phyloP scores from a whole-genome alignment of 2,329 filamentous ascomycete genomes.

The Exophiala sp. region DNA sequence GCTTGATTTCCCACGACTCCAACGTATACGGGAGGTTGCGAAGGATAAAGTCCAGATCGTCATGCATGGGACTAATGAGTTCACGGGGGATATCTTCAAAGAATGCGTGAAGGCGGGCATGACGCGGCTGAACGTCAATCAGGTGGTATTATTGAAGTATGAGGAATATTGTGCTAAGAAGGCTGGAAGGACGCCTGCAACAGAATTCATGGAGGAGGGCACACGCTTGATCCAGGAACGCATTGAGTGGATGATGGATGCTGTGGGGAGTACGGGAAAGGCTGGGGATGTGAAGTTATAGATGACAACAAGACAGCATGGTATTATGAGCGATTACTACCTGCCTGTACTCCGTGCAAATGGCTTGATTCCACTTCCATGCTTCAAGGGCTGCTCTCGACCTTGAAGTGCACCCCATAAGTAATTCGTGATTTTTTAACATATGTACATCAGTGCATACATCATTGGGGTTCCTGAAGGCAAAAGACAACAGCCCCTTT shows the following conservation, averaged over 20 bases:
- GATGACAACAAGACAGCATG: neutral
- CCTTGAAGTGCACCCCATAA: too few relatives aligned
- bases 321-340: too few relatives aligned
- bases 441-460: neutral
- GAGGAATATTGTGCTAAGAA: constrained; percentile 48
- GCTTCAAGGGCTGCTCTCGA: too few relatives aligned
- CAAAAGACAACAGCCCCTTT: neutral
- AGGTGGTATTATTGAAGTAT: constrained; percentile 48
- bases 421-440: too few relatives aligned
- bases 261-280: constrained; percentile 40
- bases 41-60: constrained; percentile 51
- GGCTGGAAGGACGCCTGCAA: constrained; percentile 52
- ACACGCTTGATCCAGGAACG: constrained; percentile 54
- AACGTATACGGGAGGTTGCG: constrained; percentile 48
- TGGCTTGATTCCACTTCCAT: too few relatives aligned
- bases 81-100: constrained; percentile 52
- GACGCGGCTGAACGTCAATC: constrained; percentile 58
- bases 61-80: constrained; percentile 58
- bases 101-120: constrained; percentile 55
- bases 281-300: constrained; percentile 25
- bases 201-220: constrained; percentile 53
- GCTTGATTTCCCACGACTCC: constrained; percentile 41
- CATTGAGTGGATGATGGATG: constrained; percentile 57
- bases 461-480: neutral
- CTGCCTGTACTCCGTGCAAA: too few relatives aligned